Evolutionary conservation across 108 stramenopile genomes (phyloP).

Genomic region (Cyclotella baltica): DNA sequence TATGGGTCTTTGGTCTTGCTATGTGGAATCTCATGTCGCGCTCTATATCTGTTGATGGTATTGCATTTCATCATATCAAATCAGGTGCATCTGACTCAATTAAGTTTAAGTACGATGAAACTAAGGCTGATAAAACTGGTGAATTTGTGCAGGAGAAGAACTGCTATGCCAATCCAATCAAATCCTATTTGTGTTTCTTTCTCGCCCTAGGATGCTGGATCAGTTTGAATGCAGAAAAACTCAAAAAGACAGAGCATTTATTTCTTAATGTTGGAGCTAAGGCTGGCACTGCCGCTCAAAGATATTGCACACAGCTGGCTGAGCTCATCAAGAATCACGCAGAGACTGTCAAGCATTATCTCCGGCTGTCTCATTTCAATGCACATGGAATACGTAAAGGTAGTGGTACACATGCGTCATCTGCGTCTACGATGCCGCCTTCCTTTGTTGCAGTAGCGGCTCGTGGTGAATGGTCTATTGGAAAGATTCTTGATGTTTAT

Average conservation of each 20-base stretch:
- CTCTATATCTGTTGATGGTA: conserved; percentile 15
- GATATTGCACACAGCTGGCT: not conserved
- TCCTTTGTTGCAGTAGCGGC: conserved; percentile 40
- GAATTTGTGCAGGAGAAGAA: conserved; percentile 24
- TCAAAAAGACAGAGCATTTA: not conserved
- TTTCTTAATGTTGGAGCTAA: not conserved
- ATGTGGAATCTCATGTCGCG: conserved; percentile 27
- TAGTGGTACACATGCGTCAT: conserved; percentile 37
- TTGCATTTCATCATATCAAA: conserved; percentile 22
- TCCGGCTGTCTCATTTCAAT: not conserved
- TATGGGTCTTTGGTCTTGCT: conserved; percentile 11
- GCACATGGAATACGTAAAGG: conserved; percentile 38
- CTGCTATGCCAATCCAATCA: conserved; percentile 23
- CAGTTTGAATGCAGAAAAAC: not conserved
- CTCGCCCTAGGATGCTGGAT: conserved; percentile 25
- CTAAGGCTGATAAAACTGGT: conserved; percentile 20
- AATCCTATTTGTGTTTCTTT: conserved; percentile 27
- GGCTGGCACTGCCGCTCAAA: not conserved
- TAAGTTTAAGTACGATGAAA: conserved; percentile 19
- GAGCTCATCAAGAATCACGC: not conserved
- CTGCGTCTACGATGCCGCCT: conserved; percentile 47
- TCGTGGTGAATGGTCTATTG: conserved; percentile 57
- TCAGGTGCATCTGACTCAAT: conserved; percentile 15
- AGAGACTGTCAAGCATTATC: not conserved
- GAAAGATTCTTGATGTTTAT: conserved; percentile 52